These are phyloP conservation scores for Cephalotrichum gorgonifer DNA, from an alignment of 2,329 filamentous ascomycete genomes.

Conservation along the genomic window DNA sequence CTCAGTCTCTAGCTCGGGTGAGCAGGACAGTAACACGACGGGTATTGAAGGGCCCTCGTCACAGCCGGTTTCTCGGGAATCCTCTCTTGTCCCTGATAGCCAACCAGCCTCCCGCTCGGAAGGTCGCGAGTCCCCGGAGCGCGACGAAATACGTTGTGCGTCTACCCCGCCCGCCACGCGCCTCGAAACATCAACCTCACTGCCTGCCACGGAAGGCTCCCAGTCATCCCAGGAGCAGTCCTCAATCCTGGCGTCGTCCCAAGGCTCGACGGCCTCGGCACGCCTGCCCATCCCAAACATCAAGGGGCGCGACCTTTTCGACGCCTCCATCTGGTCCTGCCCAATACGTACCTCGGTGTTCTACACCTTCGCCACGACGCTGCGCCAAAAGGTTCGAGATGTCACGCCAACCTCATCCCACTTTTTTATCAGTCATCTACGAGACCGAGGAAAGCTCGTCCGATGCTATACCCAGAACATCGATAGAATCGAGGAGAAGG, in stretches of 20 bases:
- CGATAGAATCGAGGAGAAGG: conserved; percentile 61
- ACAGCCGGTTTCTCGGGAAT: not conserved
- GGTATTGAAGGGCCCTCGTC: not conserved
- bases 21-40: not conserved
- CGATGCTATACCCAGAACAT: conserved; percentile 70
- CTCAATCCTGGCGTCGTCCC: conserved; percentile 26
- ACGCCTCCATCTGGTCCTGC: conserved; percentile 60
- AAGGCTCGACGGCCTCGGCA: conserved; percentile 19
- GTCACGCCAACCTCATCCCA: conserved; percentile 56
- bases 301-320: conserved; percentile 63
- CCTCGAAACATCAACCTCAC: not conserved
- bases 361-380: conserved; percentile 59
- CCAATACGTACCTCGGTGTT: conserved; percentile 59
- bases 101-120: not conserved
- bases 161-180: not conserved
- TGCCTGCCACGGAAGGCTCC: not conserved
- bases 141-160: conserved; percentile 24
- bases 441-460: conserved; percentile 57
- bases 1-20: not conserved
- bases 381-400: conserved; percentile 53
- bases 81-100: not conserved
- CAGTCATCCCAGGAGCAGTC: conserved; percentile 10
- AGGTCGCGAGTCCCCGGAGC: conserved; percentile 26
- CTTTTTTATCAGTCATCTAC: conserved; percentile 56
- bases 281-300: conserved; percentile 40